These are phyloP conservation scores for Russula sp. DNA, from an alignment of 768 basidiomycete species.

Conservation along the genomic window DNA sequence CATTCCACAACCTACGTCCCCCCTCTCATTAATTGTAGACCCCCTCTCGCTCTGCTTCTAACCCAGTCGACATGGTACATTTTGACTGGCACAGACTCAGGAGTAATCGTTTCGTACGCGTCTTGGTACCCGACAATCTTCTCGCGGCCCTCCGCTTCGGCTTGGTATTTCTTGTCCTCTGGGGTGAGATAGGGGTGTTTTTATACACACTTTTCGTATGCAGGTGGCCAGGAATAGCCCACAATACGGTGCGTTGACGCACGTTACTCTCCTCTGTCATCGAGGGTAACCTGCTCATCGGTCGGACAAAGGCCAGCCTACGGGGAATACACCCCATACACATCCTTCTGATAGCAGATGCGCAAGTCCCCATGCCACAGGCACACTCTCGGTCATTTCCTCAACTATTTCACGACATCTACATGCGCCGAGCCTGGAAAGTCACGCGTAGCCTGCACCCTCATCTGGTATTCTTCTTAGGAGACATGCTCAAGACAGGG, in stretches of 20 bases:
- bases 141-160: slow-evolving; percentile 34
- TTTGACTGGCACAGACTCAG: neutral
- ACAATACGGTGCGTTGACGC: neutral
- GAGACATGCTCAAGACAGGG: slow-evolving; percentile 90
- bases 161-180: slow-evolving; percentile 60
- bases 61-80: neutral
- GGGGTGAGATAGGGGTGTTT: slow-evolving; percentile 65
- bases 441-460: slow-evolving; percentile 51
- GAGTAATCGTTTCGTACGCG: neutral
- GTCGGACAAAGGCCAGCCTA: neutral
- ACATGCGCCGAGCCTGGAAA: slow-evolving; percentile 79
- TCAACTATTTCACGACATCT: slow-evolving; percentile 65
- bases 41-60: neutral
- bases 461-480: slow-evolving; percentile 72
- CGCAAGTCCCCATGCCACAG: slow-evolving; percentile 64
- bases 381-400: slow-evolving; percentile 60
- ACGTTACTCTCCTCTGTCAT: neutral
- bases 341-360: slow-evolving; percentile 78
- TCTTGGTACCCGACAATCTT: slow-evolving; percentile 8
- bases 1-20: neutral
- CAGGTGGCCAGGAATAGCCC: slow-evolving; percentile 43
- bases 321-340: slow-evolving; percentile 33
- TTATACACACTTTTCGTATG: slow-evolving; percentile 40
- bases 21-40: neutral
- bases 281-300: neutral